These are phyloP conservation scores for Cornus suecica DNA, from an alignment of 148 eudicot species.

Conservation along the genomic window DNA sequence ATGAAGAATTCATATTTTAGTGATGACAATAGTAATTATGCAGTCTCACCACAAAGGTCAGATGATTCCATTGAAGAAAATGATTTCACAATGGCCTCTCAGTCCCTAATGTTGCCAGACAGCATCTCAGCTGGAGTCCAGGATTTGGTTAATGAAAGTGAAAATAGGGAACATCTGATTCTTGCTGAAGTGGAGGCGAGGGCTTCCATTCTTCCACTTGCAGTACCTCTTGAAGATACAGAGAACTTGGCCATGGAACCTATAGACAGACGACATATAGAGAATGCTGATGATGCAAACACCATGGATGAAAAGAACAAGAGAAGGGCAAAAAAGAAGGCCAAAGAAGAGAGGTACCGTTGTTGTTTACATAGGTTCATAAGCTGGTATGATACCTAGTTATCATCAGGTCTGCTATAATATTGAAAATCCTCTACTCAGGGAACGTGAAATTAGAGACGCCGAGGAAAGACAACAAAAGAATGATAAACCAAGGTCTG, in stretches of 20 bases:
- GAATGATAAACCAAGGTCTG: constrained; percentile 60
- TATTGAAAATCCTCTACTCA: constrained; percentile 13
- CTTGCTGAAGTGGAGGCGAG: constrained; percentile 66
- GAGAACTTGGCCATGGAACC: constrained; percentile 40
- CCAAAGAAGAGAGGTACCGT: constrained; percentile 59
- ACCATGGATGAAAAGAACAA: constrained; percentile 49
- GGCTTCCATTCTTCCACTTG: constrained; percentile 77
- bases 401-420: background rate
- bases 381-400: background rate
- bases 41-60: constrained; percentile 24
- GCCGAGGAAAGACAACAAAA: constrained; percentile 84
- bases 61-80: constrained; percentile 22
- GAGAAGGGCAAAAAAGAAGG: constrained; percentile 62
- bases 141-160: constrained; percentile 28
- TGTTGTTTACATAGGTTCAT: background rate
- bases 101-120: constrained; percentile 8
- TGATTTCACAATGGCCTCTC: constrained; percentile 23
- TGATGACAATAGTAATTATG: constrained; percentile 25
- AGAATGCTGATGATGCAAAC: constrained; percentile 24
- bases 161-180: constrained; percentile 33
- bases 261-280: constrained; percentile 21
- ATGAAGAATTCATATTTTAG: constrained; percentile 70
- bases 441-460: constrained; percentile 79
- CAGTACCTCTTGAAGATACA: constrained; percentile 70
- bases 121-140: constrained; percentile 18